Evolutionary conservation across 306 rosid genomes (phyloP).

Genomic region (Lablab purpureus): DNA sequence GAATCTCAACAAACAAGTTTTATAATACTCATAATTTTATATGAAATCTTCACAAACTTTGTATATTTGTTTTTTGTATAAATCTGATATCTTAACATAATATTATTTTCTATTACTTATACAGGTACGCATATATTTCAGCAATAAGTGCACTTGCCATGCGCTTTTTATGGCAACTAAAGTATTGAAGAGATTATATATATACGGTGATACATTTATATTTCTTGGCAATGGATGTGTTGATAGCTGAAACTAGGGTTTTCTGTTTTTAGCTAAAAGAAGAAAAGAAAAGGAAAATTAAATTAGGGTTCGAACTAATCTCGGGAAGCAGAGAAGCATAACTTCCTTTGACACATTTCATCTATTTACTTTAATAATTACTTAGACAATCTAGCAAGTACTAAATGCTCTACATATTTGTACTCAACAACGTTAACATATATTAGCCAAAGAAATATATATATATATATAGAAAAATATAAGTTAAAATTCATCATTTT

Average conservation of each 20-base stretch:
- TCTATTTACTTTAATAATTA: slow-evolving; percentile 27
- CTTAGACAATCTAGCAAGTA: slow-evolving; percentile 11
- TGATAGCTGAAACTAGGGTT: background rate
- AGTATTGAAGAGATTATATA: too few species aligned
- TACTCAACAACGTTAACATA: slow-evolving; percentile 23
- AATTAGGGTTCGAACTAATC: slow-evolving; percentile 31
- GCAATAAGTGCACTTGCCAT: too few species aligned
- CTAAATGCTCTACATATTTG: slow-evolving; percentile 8
- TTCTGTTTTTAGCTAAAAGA: background rate
- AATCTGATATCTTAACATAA: background rate
- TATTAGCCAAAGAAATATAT: slow-evolving; percentile 26
- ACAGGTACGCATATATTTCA: too few species aligned
- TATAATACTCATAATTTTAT: background rate
- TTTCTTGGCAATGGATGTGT: background rate
- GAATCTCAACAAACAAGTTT: background rate
- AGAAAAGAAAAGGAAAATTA: background rate
- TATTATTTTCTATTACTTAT: too few species aligned
- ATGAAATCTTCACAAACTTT: background rate
- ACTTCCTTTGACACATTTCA: slow-evolving; percentile 35
- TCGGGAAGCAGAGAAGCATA: background rate
- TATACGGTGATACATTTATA: background rate
- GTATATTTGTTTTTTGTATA: background rate
- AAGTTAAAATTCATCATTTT: slow-evolving; percentile 32
- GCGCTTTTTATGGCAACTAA: too few species aligned
- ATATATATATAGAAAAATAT: background rate